Conservation (phyloP, 2,329 filamentous ascomycete species). For the Chaetothyriales sp. region DNA sequence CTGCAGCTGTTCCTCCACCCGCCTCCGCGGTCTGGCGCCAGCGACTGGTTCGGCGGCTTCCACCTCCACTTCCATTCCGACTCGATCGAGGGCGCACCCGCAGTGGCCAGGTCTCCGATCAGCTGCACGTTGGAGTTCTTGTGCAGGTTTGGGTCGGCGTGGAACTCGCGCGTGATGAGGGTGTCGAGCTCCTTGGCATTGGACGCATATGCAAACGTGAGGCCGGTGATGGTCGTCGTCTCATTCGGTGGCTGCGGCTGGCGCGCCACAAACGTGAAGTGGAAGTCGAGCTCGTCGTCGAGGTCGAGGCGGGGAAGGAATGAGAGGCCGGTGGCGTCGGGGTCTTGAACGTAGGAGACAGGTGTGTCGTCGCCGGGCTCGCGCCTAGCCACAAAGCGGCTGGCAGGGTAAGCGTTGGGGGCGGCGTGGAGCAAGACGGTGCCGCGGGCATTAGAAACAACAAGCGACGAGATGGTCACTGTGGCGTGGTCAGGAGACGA, state of each 20-base stretch:
- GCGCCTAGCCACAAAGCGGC: constrained; percentile 57
- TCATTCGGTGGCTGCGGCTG: constrained; percentile 42
- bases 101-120: constrained; percentile 80
- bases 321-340: constrained; percentile 39
- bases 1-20: constrained; percentile 96
- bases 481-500: constrained; percentile 14
- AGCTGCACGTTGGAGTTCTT: constrained; percentile 93
- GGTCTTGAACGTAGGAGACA: constrained; percentile 84
- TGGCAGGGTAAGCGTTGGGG: constrained; percentile 79
- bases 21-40: constrained; percentile 51
- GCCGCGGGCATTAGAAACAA: constrained; percentile 63
- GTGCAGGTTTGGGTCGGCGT: constrained; percentile 91
- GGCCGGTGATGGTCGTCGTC: constrained; percentile 62
- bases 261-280: constrained; percentile 73
- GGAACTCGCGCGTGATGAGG: constrained; percentile 84
- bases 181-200: constrained; percentile 80
- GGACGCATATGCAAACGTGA: constrained; percentile 85
- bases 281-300: constrained; percentile 85
- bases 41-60: constrained; percentile 61
- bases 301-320: constrained; percentile 79
- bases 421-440: constrained; percentile 61
- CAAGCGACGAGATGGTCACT: constrained; percentile 80
- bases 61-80: constrained; percentile 97
- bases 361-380: constrained; percentile 57
- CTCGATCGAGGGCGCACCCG: constrained; percentile 65